A percentile compares a stretch with the other conserved stretches of the same genome.
Evolutionary conservation across 352 stramenopile genomes (phyloP).

Genomic region (Plasmopara viticola): DNA sequence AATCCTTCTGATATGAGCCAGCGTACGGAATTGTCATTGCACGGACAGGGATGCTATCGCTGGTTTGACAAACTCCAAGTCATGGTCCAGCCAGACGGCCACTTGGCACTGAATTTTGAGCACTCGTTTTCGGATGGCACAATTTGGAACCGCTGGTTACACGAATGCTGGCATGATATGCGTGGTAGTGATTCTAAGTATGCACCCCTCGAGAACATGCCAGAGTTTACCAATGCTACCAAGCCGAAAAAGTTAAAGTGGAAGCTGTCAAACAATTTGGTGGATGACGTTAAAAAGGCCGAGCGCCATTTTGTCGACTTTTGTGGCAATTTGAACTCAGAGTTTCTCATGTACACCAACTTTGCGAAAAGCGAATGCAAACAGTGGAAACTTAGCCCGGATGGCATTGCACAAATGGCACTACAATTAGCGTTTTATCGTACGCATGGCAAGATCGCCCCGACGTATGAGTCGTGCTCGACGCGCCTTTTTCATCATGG

Average conservation of each 20-base stretch:
- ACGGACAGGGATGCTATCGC: slow-evolving; percentile 72
- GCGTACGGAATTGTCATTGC: slow-evolving; percentile 76
- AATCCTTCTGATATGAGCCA: slow-evolving; percentile 57
- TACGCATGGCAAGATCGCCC: slow-evolving; percentile 63
- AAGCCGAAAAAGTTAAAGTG: slow-evolving; percentile 56
- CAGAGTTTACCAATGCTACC: slow-evolving; percentile 35
- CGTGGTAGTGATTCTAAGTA: slow-evolving; percentile 71
- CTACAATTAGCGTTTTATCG: slow-evolving; percentile 87
- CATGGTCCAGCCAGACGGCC: slow-evolving; percentile 75
- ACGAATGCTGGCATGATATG: slow-evolving; percentile 90
- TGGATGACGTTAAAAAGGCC: slow-evolving; percentile 69
- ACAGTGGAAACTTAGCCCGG: slow-evolving; percentile 86
- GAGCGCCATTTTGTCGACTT: slow-evolving; percentile 63
- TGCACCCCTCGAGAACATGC: slow-evolving; percentile 51
- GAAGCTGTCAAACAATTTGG: slow-evolving; percentile 72
- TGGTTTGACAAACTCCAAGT: slow-evolving; percentile 94
- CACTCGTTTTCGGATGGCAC: slow-evolving; percentile 92
- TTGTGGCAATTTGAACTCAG: slow-evolving; percentile 58
- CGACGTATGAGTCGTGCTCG: slow-evolving; percentile 91
- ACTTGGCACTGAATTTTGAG: slow-evolving; percentile 91
- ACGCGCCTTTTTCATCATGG: slow-evolving; percentile 87
- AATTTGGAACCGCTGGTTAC: slow-evolving; percentile 89
- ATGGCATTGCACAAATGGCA: slow-evolving; percentile 89
- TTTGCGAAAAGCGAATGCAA: slow-evolving; percentile 91
- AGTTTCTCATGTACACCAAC: slow-evolving; percentile 80